Conservation (phyloP, 345 rosid species). For the Eucalyptus curtisii region DNA sequence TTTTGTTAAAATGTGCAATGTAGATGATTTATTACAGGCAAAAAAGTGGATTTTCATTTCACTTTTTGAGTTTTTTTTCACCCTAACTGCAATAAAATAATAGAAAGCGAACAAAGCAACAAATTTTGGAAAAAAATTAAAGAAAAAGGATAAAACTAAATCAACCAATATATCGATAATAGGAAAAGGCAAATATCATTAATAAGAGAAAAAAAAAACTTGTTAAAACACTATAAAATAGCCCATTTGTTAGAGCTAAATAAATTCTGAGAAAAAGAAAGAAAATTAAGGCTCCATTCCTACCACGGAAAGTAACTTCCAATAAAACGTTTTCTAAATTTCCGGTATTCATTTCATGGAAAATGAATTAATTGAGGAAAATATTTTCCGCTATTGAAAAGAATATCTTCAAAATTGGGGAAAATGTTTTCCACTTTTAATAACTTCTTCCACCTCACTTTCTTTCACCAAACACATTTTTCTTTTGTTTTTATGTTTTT, state of each 20-base stretch:
- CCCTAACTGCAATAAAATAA: not conserved
- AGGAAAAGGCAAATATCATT: not conserved
- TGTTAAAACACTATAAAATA: not conserved
- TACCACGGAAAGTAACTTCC: no score
- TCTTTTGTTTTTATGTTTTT: no score
- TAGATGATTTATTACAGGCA: not conserved
- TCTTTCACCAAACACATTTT: no score
- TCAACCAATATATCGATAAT: not conserved
- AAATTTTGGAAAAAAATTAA: not conserved
- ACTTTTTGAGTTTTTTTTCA: not conserved
- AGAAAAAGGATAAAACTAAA: not conserved
- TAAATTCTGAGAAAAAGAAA: not conserved
- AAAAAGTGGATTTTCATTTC: not conserved
- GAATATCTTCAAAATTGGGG: no score
- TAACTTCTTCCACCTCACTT: no score
- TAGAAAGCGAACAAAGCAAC: not conserved
- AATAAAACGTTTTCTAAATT: no score
- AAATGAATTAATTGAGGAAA: no score
- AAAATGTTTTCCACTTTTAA: no score
- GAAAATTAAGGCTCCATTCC: not conserved
- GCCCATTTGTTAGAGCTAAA: not conserved
- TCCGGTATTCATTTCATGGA: rapidly evolving
- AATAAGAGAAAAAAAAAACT: not conserved
- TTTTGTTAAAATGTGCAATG: not conserved
- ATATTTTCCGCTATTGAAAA: no score